These are phyloP conservation scores for Volvox africanus DNA, from an alignment of 139 green algal species.

Conservation along the genomic window DNA sequence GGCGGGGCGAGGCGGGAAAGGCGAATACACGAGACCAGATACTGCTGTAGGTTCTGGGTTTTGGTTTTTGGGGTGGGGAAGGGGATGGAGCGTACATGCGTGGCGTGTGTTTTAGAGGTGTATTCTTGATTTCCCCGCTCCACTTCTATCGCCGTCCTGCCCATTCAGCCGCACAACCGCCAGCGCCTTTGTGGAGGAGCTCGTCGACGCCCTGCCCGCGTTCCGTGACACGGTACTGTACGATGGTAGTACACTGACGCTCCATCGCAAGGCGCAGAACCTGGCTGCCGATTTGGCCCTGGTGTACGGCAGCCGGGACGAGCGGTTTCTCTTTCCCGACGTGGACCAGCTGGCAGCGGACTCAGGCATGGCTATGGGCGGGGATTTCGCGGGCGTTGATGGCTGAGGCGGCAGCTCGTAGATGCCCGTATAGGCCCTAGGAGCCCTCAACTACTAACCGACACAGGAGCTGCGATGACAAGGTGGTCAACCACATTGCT, in stretches of 20 bases:
- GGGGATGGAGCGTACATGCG: not conserved
- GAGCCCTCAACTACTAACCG: no score
- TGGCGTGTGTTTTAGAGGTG: not conserved
- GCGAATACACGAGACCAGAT: no score
- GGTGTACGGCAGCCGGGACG: conserved; percentile 40
- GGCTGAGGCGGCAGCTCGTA: no score
- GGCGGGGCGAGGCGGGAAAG: not conserved
- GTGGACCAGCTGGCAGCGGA: conserved; percentile 52
- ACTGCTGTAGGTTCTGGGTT: no score
- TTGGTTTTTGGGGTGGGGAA: no score
- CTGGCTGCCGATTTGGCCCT: conserved; percentile 16
- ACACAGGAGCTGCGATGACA: no score
- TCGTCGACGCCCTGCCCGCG: conserved; percentile 47
- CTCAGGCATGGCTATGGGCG: conserved; percentile 45
- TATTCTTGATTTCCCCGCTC: not conserved
- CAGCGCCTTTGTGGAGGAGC: conserved; percentile 58
- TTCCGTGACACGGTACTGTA: conserved; percentile 56
- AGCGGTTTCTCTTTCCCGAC: conserved; percentile 57
- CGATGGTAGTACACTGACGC: conserved; percentile 52
- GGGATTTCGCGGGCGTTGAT: no score
- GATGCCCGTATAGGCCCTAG: no score
- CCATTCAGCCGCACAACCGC: conserved; percentile 37
- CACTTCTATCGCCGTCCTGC: not conserved
- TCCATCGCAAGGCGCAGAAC: conserved; percentile 63
- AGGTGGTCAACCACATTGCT: no score